These are phyloP conservation scores for Aspergillus nomiae DNA, from an alignment of 2,329 filamentous ascomycete genomes.

Conservation along the genomic window DNA sequence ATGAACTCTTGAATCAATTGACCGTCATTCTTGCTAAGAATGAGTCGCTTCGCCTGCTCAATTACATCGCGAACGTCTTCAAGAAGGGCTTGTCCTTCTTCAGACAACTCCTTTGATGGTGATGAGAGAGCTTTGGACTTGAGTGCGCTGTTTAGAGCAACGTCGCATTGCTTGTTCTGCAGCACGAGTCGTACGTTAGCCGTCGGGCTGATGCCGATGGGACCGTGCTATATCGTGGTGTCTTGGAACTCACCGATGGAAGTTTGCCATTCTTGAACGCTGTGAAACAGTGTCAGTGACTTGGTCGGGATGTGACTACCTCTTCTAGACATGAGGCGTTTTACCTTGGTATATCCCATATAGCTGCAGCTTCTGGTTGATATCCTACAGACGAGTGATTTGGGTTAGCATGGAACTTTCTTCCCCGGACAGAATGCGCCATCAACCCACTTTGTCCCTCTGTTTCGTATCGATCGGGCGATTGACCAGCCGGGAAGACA, in stretches of 20 bases:
- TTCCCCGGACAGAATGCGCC: background rate
- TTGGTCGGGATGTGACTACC: background rate
- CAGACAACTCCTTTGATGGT: slow-evolving; percentile 75
- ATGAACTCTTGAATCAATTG: slow-evolving; percentile 96
- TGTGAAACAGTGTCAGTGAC: slow-evolving; percentile 32
- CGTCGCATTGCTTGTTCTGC: slow-evolving; percentile 92
- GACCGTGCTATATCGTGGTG: slow-evolving; percentile 50
- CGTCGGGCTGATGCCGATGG: background rate
- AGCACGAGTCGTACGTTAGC: slow-evolving; percentile 1
- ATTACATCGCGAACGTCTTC: slow-evolving; percentile 78
- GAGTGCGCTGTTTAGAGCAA: slow-evolving; percentile 87
- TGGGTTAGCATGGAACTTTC: background rate
- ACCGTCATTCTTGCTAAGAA: slow-evolving; percentile 92
- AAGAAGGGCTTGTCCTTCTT: slow-evolving; percentile 79
- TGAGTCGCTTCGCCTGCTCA: slow-evolving; percentile 77
- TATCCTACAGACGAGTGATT: slow-evolving; percentile 52
- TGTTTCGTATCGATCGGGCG: slow-evolving; percentile 30
- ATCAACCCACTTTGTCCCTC: slow-evolving; percentile 66
- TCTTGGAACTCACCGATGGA: slow-evolving; percentile 83
- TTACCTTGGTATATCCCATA: slow-evolving; percentile 79
- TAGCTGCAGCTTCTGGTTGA: slow-evolving; percentile 91
- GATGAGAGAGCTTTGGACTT: slow-evolving; percentile 67
- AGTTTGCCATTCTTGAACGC: slow-evolving; percentile 89
- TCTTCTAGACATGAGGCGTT: background rate
- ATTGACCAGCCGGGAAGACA: slow-evolving; percentile 13